Evolutionary conservation across 2,329 filamentous ascomycete species (phyloP).

Genomic region (Ascochyta clinopodiicola): DNA sequence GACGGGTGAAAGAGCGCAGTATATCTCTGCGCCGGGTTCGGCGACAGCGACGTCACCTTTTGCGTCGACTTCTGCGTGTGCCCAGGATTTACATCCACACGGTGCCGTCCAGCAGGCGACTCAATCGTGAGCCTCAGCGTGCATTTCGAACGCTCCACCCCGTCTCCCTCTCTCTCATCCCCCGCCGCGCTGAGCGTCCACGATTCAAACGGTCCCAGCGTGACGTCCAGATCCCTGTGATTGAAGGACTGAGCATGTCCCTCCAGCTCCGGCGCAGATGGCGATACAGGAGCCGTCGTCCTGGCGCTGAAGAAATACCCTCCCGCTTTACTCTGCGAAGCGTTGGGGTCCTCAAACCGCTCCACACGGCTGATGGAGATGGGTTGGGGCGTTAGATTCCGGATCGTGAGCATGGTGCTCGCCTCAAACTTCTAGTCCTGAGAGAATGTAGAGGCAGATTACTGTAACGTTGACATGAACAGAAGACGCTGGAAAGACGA

Average conservation of each 20-base stretch:
- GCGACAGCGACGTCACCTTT: constrained; percentile 47
- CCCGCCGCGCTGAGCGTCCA: constrained; percentile 64
- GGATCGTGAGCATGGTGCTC: constrained; percentile 68
- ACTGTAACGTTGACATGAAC: no score
- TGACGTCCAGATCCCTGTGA: constrained; percentile 67
- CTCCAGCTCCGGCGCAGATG: constrained; percentile 53
- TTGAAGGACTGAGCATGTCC: constrained; percentile 67
- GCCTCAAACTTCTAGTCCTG: no score
- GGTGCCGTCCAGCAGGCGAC: constrained; percentile 66
- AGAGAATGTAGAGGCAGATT: no score
- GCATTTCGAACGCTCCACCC: constrained; percentile 47
- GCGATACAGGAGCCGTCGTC: constrained; percentile 31
- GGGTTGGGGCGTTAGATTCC: constrained; percentile 79
- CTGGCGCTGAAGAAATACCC: constrained; percentile 43
- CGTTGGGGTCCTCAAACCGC: constrained; percentile 68
- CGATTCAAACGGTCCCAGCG: constrained; percentile 72
- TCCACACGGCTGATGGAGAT: constrained; percentile 76
- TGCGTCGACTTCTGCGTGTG: constrained; percentile 55
- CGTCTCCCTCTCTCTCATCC: constrained; percentile 23
- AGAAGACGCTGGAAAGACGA: no score
- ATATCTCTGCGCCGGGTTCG: constrained; percentile 49
- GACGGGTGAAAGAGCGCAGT: constrained; percentile 53
- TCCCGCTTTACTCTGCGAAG: constrained; percentile 42
- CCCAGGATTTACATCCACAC: constrained; percentile 69
- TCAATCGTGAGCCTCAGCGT: constrained; percentile 80